Base-by-base conservation (phyloP, 345 rosid genomes). In the Eucalyptus regnans region DNA sequence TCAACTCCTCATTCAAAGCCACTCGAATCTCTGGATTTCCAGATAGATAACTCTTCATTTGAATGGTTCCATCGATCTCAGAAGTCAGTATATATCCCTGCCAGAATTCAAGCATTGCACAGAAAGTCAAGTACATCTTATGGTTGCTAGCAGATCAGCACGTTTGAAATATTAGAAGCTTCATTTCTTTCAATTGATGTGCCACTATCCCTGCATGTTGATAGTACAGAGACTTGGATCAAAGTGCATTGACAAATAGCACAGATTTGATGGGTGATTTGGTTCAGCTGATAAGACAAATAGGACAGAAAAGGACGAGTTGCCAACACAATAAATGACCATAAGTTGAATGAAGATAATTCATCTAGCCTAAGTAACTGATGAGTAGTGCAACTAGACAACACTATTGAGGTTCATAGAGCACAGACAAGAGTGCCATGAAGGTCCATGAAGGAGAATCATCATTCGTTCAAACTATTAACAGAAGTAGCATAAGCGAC, bases 11-110 rank as follows among this genome's bases (percentile, higher is more conserved):
- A 88, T 97, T 98, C 90, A 98, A 98, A 88, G 99, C 99, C 90
- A 98, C 91, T 49, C 97, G 96, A 80, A 98, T 97, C 96, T 98
- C 99, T 10, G 99, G 99, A 92, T 96, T 98, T 66, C 99, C 99
- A 86, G 96, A 89, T 87, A 98, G 97, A 92, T 97, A 98, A 90
- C 99, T 98, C 95, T 98, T 98, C 99, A 97, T 98, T 96, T 98
- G 99, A 92, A 98, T 98, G 90, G 99, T 98, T 80, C 99, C 99
- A 92, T 98, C 99, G 88, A 98, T 97, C 92, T 98, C 99, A 64
- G 99, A 97, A 87, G 99, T 98, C 91, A 98, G 92, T 90, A 98
- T 97, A 90, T 97, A 98, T 86, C 99, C 99, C 99, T 96, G 95
- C 91, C 68, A 64, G 92, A 86, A 54, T 76, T 76, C 84, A 76